Evolutionary conservation across 2,329 filamentous ascomycete genomes (phyloP).

Genomic region (Plectosphaerella plurivora): DNA sequence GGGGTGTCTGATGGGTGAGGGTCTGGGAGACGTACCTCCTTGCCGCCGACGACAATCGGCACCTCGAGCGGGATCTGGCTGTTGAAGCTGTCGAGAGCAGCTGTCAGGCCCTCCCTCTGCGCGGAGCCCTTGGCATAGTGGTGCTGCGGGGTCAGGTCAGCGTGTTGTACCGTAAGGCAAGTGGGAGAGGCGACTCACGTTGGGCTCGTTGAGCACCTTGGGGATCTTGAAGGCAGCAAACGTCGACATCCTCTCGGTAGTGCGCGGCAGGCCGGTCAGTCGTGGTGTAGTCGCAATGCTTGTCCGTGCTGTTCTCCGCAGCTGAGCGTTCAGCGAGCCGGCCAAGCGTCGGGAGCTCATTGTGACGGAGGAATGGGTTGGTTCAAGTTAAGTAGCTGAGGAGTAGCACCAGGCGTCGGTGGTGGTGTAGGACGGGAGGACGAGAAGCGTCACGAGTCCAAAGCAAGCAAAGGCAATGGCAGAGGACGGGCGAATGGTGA

Average conservation of each 20-base stretch:
- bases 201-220: conserved; percentile 87
- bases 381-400: not conserved
- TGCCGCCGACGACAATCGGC: conserved; percentile 78
- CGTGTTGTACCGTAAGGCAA: not conserved
- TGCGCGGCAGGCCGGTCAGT: conserved; percentile 18
- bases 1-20: not conserved
- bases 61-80: conserved; percentile 69
- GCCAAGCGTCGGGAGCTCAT: conserved; percentile 11
- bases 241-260: conserved; percentile 39
- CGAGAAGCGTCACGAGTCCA: not conserved
- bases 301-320: conserved; percentile 9
- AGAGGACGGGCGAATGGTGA: not conserved
- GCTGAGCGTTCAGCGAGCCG: conserved; percentile 9
- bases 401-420: not conserved
- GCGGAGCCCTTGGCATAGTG: conserved; percentile 81
- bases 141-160: conserved; percentile 50
- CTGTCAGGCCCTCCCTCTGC: conserved; percentile 71
- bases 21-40: conserved; percentile 53
- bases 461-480: not conserved
- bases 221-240: conserved; percentile 86
- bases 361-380: not conserved
- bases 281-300: not conserved
- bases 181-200: conserved; percentile 54
- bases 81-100: conserved; percentile 67
- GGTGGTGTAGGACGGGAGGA: not conserved